phyloP scores from a whole-genome alignment of 306 rosid species.

The Prunus fruticosa region DNA sequence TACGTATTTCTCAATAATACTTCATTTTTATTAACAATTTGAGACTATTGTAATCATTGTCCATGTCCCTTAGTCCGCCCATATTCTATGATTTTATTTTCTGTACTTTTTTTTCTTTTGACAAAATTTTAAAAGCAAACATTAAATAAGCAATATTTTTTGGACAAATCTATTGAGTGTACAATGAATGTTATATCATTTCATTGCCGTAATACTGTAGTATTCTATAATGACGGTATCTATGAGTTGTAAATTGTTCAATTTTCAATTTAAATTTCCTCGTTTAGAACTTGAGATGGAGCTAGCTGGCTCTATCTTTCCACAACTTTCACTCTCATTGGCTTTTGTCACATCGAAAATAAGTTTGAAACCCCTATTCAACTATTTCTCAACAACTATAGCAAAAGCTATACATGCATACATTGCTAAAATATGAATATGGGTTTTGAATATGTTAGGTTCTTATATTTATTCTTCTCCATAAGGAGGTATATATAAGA shows the following conservation, averaged over 20 bases:
- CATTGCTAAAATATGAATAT: too few species aligned
- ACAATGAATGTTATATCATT: background rate
- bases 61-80: too few species aligned
- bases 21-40: too few species aligned
- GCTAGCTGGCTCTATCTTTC: background rate
- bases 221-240: too few species aligned
- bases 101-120: background rate
- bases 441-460: too few species aligned
- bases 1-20: too few species aligned
- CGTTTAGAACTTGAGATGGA: background rate
- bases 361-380: background rate
- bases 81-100: background rate
- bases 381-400: background rate
- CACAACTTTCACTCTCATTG: background rate
- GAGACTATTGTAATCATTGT: too few species aligned
- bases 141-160: background rate
- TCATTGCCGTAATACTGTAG: too few species aligned
- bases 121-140: background rate
- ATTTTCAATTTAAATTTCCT: background rate
- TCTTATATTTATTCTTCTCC: too few species aligned
- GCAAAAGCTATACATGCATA: background rate
- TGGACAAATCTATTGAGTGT: background rate
- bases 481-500: too few species aligned
- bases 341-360: background rate
- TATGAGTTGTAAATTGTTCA: background rate